phyloP scores from a whole-genome alignment of 1,284 basidiomycete genomes.

The Papiliotrema flavescens region DNA sequence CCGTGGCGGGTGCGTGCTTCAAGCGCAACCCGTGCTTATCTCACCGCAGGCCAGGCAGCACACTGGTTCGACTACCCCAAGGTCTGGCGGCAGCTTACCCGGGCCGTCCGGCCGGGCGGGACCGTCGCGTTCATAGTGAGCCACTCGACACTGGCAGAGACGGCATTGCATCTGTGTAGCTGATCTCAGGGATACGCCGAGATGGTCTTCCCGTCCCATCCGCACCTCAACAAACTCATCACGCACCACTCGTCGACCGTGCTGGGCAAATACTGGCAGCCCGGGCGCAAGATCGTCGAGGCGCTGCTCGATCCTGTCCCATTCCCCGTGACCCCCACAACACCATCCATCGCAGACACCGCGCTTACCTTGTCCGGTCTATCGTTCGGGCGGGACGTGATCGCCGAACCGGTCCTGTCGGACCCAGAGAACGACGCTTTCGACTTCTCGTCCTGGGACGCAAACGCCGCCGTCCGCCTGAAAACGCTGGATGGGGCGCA shows the following conservation, averaged over 20 bases:
- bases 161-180: background rate
- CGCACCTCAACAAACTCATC: conserved; percentile 60
- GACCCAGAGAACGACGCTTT: conserved; percentile 4
- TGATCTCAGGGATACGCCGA: conserved; percentile 67
- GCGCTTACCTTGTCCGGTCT: conserved; percentile 57
- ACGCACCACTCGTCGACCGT: conserved; percentile 48
- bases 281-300: conserved; percentile 72
- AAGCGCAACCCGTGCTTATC: background rate
- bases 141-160: background rate
- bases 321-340: conserved; percentile 52
- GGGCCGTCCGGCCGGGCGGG: conserved; percentile 64
- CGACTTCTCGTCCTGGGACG: conserved; percentile 20
- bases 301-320: conserved; percentile 66
- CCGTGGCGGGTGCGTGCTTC: conserved; percentile 62
- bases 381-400: conserved; percentile 8
- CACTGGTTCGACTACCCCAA: conserved; percentile 81
- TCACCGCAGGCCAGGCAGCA: conserved; percentile 64
- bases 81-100: conserved; percentile 66
- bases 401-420: conserved; percentile 4
- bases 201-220: conserved; percentile 63
- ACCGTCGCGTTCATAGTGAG: conserved; percentile 72
- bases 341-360: conserved; percentile 39
- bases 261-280: conserved; percentile 73
- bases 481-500: conserved; percentile 40
- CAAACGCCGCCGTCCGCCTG: conserved; percentile 22